phyloP scores from a whole-genome alignment of 768 basidiomycete genomes.

The Lepiota venenata region DNA sequence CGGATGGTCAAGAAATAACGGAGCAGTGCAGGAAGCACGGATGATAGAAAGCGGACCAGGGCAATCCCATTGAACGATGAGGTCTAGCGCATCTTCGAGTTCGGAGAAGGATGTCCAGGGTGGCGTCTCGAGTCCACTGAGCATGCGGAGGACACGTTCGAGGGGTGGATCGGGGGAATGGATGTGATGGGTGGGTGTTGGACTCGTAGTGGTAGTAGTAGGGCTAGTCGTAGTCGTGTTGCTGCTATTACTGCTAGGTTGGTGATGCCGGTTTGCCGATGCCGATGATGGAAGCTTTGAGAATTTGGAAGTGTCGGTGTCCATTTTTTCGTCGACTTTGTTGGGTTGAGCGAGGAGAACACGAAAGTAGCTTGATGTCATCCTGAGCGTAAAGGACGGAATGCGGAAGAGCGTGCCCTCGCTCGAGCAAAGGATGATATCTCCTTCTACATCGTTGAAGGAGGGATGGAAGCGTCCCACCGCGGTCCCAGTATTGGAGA shows the following conservation, averaged over 20 bases:
- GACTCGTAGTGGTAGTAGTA: too few species aligned
- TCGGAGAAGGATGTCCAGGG: slow-evolving; percentile 38
- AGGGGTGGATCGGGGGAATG: neutral
- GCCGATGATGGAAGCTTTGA: too few species aligned
- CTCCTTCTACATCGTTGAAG: neutral
- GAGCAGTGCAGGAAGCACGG: slow-evolving; percentile 37
- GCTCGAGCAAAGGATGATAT: neutral
- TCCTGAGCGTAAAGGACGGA: neutral
- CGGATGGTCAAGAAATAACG: slow-evolving; percentile 39
- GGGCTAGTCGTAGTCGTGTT: too few species aligned
- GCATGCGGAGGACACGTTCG: slow-evolving; percentile 31
- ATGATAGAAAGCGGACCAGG: slow-evolving; percentile 40
- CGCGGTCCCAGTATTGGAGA: neutral
- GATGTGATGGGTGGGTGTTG: too few species aligned
- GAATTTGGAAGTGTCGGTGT: too few species aligned
- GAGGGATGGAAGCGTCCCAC: slow-evolving; percentile 23
- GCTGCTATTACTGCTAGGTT: too few species aligned
- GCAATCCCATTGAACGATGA: slow-evolving; percentile 45
- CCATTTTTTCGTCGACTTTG: too few species aligned
- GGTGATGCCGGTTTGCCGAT: too few species aligned
- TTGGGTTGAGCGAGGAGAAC: neutral
- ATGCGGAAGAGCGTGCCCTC: neutral
- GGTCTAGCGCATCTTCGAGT: slow-evolving; percentile 32
- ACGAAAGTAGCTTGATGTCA: neutral
- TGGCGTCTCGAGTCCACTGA: slow-evolving; percentile 37